phyloP scores from a whole-genome alignment of 805 yeast species.

The Ogataea neopini region DNA sequence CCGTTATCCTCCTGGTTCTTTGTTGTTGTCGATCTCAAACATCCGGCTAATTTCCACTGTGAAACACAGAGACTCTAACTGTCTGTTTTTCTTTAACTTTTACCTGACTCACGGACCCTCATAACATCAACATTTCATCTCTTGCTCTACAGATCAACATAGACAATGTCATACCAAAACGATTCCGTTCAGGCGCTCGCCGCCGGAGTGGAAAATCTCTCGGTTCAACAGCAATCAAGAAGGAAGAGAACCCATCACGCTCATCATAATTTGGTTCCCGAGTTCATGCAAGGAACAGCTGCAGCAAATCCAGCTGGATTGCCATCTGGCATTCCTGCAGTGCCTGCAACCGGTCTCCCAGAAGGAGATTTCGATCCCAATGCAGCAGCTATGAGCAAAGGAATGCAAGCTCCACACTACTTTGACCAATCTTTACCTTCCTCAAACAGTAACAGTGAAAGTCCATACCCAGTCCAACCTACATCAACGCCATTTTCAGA shows the following conservation, averaged over 20 bases:
- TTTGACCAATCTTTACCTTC: conserved; percentile 5
- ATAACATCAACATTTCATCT: too few relatives aligned
- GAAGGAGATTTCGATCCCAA: conserved; percentile 33
- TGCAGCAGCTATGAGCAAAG: conserved; percentile 35
- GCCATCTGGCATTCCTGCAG: neutral
- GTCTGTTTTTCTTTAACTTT: too few relatives aligned
- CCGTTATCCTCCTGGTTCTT: neutral
- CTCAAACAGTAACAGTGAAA: conserved; percentile 5
- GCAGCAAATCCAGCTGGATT: neutral
- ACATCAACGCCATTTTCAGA: neutral
- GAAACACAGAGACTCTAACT: too few relatives aligned
- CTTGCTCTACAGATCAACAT: neutral
- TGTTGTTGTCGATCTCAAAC: neutral
- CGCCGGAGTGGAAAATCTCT: conserved; percentile 17
- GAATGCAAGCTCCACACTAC: conserved; percentile 27
- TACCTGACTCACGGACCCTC: too few relatives aligned
- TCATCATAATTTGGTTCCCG: conserved; percentile 27
- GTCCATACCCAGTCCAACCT: neutral
- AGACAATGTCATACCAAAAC: neutral
- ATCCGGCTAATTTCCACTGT: too few relatives aligned
- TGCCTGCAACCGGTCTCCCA: neutral
- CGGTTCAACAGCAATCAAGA: conserved; percentile 12
- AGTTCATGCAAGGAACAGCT: conserved; percentile 11
- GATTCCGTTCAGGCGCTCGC: conserved; percentile 17
- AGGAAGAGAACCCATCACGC: conserved; percentile 31